Evolutionary conservation across 371 early-diverging fungal species (phyloP), one percentile per base, ranked within the genome.

Genomic region (Coemansia sp.): DNA sequence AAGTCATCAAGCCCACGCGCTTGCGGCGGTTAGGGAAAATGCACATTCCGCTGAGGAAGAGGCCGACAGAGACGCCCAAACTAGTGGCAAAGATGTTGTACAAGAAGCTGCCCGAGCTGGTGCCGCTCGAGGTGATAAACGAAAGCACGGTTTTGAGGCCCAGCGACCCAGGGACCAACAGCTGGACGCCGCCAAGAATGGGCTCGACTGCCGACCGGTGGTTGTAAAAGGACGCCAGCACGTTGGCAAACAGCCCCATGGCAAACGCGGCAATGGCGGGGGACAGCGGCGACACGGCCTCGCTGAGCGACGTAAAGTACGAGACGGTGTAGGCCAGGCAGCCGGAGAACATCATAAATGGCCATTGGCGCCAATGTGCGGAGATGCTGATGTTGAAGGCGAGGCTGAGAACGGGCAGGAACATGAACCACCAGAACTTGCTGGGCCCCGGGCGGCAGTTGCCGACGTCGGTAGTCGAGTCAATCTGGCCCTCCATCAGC

Each of bases 151-250:
- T 77, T 45, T 77, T 63, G 36, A 86, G 81, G 7, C 85, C 85
- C 4, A 84, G 56, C 31, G 75, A 68, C 8, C 87, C 87, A 0
- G 87, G 87, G 0, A 84, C 84, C 55, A 84, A 76, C 39, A 84
- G 65, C 53, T 81, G 62, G 5, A 86, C 79, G 3, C 85, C 85
- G 41, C 81, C 72, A n/a, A 86, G 66, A 43, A 86, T 82, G 30
- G 76, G 76, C 59, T 76, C 76, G 48, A 76, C 52, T 9, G 76
- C 76, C 9, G 76, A 76, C 26, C 76, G 51, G 60, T 69, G 71
- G 64, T 76, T 69, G 26, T 66, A 66, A 30, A 76, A 70, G 3
- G 81, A 79, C 4, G 83, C 83, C 53, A 84, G 68, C 30, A 76
- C 26, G 59, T 81, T 78, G 31, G 77, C 66, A 34, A 68, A 59